Evolutionary conservation across 164 flowering plant species (phyloP), one percentile per base, ranked within the genome.

Genomic region (Dillenia suffruticosa): DNA sequence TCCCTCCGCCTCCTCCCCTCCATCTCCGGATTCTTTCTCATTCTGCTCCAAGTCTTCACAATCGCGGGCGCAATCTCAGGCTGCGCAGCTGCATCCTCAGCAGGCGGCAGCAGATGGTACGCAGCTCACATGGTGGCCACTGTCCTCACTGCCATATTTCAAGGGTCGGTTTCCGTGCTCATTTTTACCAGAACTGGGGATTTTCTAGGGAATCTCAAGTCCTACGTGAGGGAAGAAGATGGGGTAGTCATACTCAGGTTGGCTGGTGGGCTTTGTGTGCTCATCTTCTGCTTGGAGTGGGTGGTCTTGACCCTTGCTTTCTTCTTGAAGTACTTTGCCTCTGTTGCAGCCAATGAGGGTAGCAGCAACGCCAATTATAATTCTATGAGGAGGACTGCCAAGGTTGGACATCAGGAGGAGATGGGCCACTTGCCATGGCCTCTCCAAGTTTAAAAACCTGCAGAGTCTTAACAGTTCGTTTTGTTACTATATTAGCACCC

Each of bases 251-350:
- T 85, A 2, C 57, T 85, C 70, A 81, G 74, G 54, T 48, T 85
- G 53, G 83, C 82, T 8, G 90, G 86, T 12, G 90, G 88, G 54
- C 48, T 85, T 24, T 76, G 83, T 54, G 68, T 72, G 9, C 2
- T 79, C 72, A 83, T 83, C 8, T 85, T 85, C 58, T 81, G 83
- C 70, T 51, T 85, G 63, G 88, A 85, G 68, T 85, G 90, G 90
- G 77, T 80, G 44, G 83, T 76, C 7, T 52, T 85, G 19, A 73
- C 78, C 0, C 68, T 85, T 32, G 90, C 88, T 0, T 85, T 83
- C 64, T 77, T 79, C 71, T 58, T 85, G 65, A 81, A 78, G 69
- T 85, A 83, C 63, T 82, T 80, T 56, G 76, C 77, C 0, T 77
- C 62, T 51, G 74, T 77, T n/a, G 84, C 82, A 19, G 70, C 75